These are phyloP conservation scores for Coniella vitis DNA, from an alignment of 2,329 filamentous ascomycete genomes.

Conservation along the genomic window DNA sequence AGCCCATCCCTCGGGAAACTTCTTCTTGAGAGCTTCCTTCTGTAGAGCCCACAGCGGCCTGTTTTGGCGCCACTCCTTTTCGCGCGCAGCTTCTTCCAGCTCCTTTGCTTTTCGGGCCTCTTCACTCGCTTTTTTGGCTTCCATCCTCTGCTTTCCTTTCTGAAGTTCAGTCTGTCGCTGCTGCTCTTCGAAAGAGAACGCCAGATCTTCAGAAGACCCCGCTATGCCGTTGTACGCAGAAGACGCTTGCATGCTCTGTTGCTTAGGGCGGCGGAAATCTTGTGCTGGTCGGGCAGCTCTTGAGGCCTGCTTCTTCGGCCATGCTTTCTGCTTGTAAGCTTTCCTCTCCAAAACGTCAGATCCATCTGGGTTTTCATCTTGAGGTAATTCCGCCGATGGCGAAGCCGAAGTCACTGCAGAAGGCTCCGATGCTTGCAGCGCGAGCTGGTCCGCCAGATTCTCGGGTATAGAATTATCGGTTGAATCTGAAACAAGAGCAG, in stretches of 20 bases:
- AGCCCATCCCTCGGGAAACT: constrained; percentile 76
- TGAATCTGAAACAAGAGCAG: no score
- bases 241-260: background rate
- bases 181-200: background rate
- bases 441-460: no score
- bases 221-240: background rate
- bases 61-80: constrained; percentile 17
- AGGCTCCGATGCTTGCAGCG: no score
- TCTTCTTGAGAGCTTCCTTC: constrained; percentile 66
- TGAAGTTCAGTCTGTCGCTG: constrained; percentile 17
- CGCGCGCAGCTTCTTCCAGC: constrained; percentile 22
- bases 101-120: constrained; percentile 20
- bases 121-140: constrained; percentile 22
- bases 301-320: no score
- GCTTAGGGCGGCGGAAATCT: no score
- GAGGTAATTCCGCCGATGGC: no score
- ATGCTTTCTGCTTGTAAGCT: no score
- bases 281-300: no score
- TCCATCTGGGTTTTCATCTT: no score
- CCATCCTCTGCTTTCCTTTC: constrained; percentile 37
- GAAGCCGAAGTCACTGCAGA: no score
- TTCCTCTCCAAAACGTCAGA: no score
- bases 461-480: no score
- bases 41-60: constrained; percentile 61
- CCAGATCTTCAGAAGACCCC: background rate